Base-by-base conservation (phyloP, 2,329 filamentous ascomycete species). In the Metarhizium rileyi region DNA sequence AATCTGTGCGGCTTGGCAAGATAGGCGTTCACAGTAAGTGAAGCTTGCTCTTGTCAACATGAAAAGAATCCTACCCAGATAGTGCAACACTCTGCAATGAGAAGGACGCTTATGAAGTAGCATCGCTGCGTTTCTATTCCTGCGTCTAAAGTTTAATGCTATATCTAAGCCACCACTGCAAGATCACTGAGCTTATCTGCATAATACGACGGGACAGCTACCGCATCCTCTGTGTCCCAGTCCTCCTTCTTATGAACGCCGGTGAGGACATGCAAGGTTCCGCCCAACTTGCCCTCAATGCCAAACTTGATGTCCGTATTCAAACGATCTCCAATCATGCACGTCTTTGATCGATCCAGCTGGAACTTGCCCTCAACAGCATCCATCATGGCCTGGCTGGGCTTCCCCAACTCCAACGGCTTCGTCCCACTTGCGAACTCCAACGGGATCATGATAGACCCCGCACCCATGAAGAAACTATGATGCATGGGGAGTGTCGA, bases 371-470 rank as follows among this genome's bases (percentile, higher is more conserved):
- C 91, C 73, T 97, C 91, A 50, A 98, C 86, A 3, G 93, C 90
- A 66, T 97, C 91, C 91, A 98, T 95, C 93, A 98, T 98, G 4
- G 91, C 91, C 72, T 95, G 90, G 64, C 89, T 95, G 3, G 93
- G 93, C 71, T 98, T 98, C 1, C 93, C 93, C 38, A 97, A 71
- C 3, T 87, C 83, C 28, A 89, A 69, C 1, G 93, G 91, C 59
- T 86, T 75, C 63, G 80, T 70, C 18, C 74, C 75, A 4, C 78
- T 74, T 74, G 88, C 88, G 64, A 86, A 85, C 48, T 84, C 75
- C 52, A 98, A 70, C 2, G 90, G 88, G 25, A 87, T 81, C 46
- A 84, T 83, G 55, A 88, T 84, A 2, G 87, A 85, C 1, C 93
- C 93, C 1, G 93, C 93, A 6, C 93, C 93, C 1, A 93, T 90